Conservation (phyloP, 306 rosid species). For the Fragaria vesca region DNA sequence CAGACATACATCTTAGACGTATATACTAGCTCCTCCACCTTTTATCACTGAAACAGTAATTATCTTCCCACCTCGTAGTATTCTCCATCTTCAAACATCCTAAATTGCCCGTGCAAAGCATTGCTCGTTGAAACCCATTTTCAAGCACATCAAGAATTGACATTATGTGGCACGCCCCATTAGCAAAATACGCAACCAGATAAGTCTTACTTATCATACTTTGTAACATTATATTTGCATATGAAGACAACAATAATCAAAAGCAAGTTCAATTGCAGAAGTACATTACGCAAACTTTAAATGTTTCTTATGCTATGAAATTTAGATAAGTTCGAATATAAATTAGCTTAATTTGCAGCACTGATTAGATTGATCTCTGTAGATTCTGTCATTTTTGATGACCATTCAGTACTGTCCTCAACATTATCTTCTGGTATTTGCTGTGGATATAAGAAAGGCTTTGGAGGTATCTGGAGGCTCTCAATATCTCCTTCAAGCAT, state of each 20-base stretch:
- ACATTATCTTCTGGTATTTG: background rate
- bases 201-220: background rate
- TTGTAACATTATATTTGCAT: background rate
- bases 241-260: background rate
- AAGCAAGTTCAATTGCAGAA: background rate
- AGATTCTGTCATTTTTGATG: background rate
- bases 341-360: background rate
- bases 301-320: background rate
- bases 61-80: too few relatives aligned
- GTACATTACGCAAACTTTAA: background rate
- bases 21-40: too few relatives aligned
- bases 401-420: background rate
- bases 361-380: background rate
- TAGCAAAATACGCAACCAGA: background rate
- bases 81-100: too few relatives aligned
- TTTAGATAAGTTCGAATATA: background rate
- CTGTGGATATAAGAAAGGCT: background rate
- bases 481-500: background rate
- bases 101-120: too few relatives aligned
- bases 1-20: too few relatives aligned
- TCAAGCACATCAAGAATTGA: too few relatives aligned
- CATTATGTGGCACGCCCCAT: too few relatives aligned
- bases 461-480: slow-evolving; percentile 1
- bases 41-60: too few relatives aligned
- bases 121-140: too few relatives aligned